These are phyloP conservation scores for Fennellomyces sp. DNA, from an alignment of 371 early-diverging fungal species.

Conservation along the genomic window DNA sequence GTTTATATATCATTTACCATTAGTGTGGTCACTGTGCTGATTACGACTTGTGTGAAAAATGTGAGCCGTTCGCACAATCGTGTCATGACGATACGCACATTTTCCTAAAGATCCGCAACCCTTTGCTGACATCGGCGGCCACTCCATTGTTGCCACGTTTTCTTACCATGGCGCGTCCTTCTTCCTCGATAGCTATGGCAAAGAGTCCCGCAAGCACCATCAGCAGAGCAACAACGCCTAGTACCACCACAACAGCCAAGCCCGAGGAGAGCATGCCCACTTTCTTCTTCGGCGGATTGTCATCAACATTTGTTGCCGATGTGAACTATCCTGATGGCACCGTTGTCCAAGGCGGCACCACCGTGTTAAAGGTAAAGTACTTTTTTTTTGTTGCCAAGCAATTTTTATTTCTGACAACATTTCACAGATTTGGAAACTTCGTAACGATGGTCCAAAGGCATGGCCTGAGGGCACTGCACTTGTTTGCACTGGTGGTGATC, in stretches of 20 bases:
- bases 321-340: slow-evolving; percentile 73
- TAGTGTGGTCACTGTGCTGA: slow-evolving; percentile 64
- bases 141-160: slow-evolving; percentile 15
- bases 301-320: slow-evolving; percentile 66
- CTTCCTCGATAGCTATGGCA: neutral
- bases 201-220: neutral
- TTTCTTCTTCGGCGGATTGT: neutral
- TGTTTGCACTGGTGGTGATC: slow-evolving; percentile 56
- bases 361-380: slow-evolving; percentile 48
- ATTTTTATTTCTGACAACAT: neutral
- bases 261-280: neutral
- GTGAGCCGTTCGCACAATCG: slow-evolving; percentile 36
- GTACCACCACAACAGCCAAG: neutral
- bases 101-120: slow-evolving; percentile 54
- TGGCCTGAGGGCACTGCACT: slow-evolving; percentile 70
- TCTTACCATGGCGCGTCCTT: neutral
- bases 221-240: neutral
- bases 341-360: slow-evolving; percentile 42
- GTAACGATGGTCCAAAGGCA: slow-evolving; percentile 59
- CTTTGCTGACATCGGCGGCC: slow-evolving; percentile 9
- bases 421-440: slow-evolving; percentile 71
- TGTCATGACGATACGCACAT: slow-evolving; percentile 50
- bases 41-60: slow-evolving; percentile 58
- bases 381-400: too few species aligned
- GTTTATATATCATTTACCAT: too few species aligned